phyloP scores from a whole-genome alignment of 371 early-diverging fungal genomes.

The Saksenaea oblongispora region DNA sequence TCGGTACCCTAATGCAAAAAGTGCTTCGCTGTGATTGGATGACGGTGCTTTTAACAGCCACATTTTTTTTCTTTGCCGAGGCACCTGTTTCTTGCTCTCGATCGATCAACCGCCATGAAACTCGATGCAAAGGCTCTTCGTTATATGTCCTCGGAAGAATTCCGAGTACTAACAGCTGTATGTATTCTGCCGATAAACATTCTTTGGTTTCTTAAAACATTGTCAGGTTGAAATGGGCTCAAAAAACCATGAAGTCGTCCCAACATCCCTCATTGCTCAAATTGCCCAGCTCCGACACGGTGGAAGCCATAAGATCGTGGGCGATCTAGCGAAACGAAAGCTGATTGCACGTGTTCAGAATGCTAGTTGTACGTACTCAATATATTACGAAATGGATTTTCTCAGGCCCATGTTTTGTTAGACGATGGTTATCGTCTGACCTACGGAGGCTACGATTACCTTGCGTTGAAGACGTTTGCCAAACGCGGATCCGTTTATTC shows the following conservation, averaged over 20 bases:
- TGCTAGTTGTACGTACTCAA: constrained; percentile 66
- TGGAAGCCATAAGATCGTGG: constrained; percentile 81
- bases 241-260: constrained; percentile 97
- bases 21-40: background rate
- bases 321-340: constrained; percentile 85
- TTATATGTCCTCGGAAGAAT: constrained; percentile 92
- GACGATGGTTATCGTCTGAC: constrained; percentile 97
- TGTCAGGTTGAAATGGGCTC: constrained; percentile 92
- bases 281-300: constrained; percentile 89
- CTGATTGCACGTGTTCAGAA: constrained; percentile 87
- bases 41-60: background rate
- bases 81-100: background rate
- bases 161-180: constrained; percentile 94
- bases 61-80: background rate
- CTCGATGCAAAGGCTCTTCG: constrained; percentile 92
- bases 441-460: constrained; percentile 99
- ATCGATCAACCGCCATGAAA: constrained; percentile 69
- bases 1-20: too few relatives aligned
- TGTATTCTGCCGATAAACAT: constrained; percentile 9
- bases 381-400: background rate
- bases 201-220: background rate
- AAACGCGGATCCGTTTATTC: constrained; percentile 89
- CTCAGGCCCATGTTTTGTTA: constrained; percentile 18
- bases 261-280: constrained; percentile 83
- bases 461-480: constrained; percentile 94